A percentile compares a stretch with the other conserved stretches of the same genome.
Evolutionary conservation across 2,329 filamentous ascomycete species (phyloP).

Genomic region (Penicillium decumbens): DNA sequence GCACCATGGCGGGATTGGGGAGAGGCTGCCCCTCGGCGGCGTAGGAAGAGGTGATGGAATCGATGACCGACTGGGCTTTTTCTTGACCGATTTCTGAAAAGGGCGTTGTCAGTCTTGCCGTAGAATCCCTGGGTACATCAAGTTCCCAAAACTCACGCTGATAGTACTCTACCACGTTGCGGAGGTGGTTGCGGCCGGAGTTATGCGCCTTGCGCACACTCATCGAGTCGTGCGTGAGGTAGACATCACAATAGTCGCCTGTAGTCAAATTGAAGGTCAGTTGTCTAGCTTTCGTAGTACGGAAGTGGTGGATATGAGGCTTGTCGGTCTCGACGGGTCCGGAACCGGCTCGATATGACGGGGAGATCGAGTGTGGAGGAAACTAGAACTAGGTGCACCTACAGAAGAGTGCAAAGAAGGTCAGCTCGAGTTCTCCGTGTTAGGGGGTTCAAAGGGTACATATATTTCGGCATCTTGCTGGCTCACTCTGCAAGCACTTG

Average conservation of each 20-base stretch:
- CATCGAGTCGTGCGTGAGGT: slow-evolving; percentile 99
- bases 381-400: slow-evolving; percentile 34
- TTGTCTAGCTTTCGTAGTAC: not conserved
- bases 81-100: slow-evolving; percentile 86
- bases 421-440: slow-evolving; percentile 31
- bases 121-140: not conserved
- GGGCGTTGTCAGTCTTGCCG: not conserved
- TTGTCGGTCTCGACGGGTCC: slow-evolving; percentile 4
- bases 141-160: slow-evolving; percentile 59
- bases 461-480: slow-evolving; percentile 80
- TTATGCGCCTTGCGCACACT: slow-evolving; percentile 99
- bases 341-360: slow-evolving; percentile 1
- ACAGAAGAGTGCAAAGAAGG: slow-evolving; percentile 62
- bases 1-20: slow-evolving; percentile 78
- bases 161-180: slow-evolving; percentile 98
- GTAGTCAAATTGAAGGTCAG: slow-evolving; percentile 9
- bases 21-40: slow-evolving; percentile 85
- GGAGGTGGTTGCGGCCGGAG: slow-evolving; percentile 88
- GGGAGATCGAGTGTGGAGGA: not conserved
- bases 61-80: slow-evolving; percentile 96
- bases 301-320: not conserved
- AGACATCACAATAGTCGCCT: slow-evolving; percentile 99
- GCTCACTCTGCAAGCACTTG: slow-evolving; percentile 14
- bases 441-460: slow-evolving; percentile 39
- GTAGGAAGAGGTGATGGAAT: slow-evolving; percentile 94